phyloP scores from a whole-genome alignment of 257 asterid genomes.

The Lycium ferocissimum region DNA sequence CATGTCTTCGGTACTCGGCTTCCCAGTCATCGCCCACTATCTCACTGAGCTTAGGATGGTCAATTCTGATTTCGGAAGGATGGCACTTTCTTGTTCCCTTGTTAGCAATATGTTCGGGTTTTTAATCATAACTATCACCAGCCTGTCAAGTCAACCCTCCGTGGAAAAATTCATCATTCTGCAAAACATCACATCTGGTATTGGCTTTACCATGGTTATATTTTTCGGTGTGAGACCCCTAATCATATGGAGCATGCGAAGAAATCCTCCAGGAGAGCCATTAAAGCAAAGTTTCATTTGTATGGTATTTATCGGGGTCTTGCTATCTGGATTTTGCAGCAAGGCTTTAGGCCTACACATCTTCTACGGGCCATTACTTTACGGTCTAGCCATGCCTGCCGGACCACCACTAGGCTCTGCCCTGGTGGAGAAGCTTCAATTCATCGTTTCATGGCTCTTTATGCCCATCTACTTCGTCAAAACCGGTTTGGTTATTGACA shows the following conservation, averaged over 20 bases:
- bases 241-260: conserved; percentile 33
- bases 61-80: conserved; percentile 51
- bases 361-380: conserved; percentile 44
- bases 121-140: conserved; percentile 26
- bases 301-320: conserved; percentile 39
- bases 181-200: background rate
- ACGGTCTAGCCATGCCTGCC: conserved; percentile 48
- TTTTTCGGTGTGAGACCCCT: conserved; percentile 40
- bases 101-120: conserved; percentile 44
- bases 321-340: conserved; percentile 38
- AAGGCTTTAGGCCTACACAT: conserved; percentile 40
- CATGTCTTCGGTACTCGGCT: conserved; percentile 41
- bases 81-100: conserved; percentile 42
- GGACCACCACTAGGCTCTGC: conserved; percentile 65
- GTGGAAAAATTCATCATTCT: background rate
- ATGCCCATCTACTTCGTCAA: conserved; percentile 56
- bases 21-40: conserved; percentile 51
- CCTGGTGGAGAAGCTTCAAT: conserved; percentile 48
- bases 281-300: conserved; percentile 41
- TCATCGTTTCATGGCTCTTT: conserved; percentile 43
- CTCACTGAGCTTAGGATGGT: conserved; percentile 51
- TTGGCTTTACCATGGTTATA: conserved; percentile 28
- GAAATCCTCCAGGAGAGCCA: conserved; percentile 38
- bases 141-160: background rate
- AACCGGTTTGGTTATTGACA: conserved; percentile 46